Evolutionary conservation across 2,329 filamentous ascomycete genomes (phyloP).

Genomic region (Lecanoromycetidae sp.): DNA sequence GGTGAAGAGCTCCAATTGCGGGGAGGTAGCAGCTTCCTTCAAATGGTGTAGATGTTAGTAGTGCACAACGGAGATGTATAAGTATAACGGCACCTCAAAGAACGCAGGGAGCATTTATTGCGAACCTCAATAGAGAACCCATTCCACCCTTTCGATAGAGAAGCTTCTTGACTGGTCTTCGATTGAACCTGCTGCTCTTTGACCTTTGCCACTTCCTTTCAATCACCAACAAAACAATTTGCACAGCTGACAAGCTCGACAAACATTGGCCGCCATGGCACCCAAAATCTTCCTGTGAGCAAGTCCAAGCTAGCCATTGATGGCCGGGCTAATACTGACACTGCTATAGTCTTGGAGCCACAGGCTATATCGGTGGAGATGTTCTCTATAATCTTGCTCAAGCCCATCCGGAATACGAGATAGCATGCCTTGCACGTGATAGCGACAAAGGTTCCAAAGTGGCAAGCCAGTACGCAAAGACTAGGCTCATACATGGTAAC

Average conservation of each 20-base stretch:
- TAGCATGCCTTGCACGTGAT: conserved; percentile 34
- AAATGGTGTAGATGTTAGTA: no score
- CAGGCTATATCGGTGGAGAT: conserved; percentile 44
- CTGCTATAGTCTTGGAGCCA: conserved; percentile 18
- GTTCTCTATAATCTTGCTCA: conserved; percentile 35
- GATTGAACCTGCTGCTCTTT: no score
- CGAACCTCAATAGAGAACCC: no score
- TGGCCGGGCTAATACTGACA: neutral
- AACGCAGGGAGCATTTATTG: no score
- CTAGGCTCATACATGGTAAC: conserved; percentile 33
- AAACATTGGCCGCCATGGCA: conserved; percentile 17
- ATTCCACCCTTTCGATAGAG: no score
- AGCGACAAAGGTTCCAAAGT: conserved; percentile 32
- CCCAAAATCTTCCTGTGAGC: conserved; percentile 24
- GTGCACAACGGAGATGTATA: no score
- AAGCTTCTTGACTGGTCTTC: no score
- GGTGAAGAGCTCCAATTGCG: no score
- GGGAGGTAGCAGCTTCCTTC: no score
- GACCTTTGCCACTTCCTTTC: neutral
- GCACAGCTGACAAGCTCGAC: neutral
- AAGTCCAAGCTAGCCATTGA: neutral
- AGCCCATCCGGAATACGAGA: conserved; percentile 37
- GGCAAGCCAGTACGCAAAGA: conserved; percentile 29
- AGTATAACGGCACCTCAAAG: no score
- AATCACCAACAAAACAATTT: neutral